Percentiles rank a stretch among this genome's conserved stretches.
Evolutionary conservation across 768 basidiomycete genomes (phyloP).

Genomic region (Peribolospora kevripleyi): DNA sequence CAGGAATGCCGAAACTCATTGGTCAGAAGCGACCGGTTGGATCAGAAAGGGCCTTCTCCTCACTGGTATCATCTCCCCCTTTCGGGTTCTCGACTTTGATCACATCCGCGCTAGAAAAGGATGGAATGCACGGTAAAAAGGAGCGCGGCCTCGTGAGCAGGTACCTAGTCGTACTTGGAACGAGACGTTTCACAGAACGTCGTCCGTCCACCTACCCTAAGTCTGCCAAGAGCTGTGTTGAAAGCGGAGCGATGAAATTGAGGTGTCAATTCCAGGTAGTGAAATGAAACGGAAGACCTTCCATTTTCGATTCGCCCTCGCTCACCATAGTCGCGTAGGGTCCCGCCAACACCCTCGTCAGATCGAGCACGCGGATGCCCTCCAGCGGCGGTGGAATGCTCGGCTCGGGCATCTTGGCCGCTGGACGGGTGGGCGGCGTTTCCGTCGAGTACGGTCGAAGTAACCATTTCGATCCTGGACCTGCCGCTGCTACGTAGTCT

Average conservation of each 20-base stretch:
- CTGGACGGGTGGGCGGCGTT: too few relatives aligned
- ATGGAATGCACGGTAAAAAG: not conserved
- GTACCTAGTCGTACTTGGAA: too few relatives aligned
- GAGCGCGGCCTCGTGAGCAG: too few relatives aligned
- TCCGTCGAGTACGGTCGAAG: too few relatives aligned
- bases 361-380: slow-evolving; percentile 61
- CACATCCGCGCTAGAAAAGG: slow-evolving; percentile 43
- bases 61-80: slow-evolving; percentile 70
- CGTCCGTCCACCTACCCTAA: slow-evolving; percentile 22
- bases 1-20: too few relatives aligned
- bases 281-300: too few relatives aligned
- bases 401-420: not conserved
- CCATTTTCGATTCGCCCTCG: not conserved
- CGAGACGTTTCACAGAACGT: too few relatives aligned
- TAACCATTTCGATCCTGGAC: too few relatives aligned
- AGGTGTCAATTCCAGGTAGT: not conserved
- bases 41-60: slow-evolving; percentile 12
- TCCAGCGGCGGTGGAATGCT: slow-evolving; percentile 36
- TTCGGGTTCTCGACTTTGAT: slow-evolving; percentile 53
- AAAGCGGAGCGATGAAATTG: too few relatives aligned
- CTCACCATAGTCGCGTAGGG: slow-evolving; percentile 32
- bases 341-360: slow-evolving; percentile 76
- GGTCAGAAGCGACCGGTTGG: too few relatives aligned
- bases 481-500: too few relatives aligned
- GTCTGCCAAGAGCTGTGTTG: slow-evolving; percentile 74